These are phyloP conservation scores for Evernia prunastri DNA, from an alignment of 495 filamentous ascomycete species.

Conservation along the genomic window DNA sequence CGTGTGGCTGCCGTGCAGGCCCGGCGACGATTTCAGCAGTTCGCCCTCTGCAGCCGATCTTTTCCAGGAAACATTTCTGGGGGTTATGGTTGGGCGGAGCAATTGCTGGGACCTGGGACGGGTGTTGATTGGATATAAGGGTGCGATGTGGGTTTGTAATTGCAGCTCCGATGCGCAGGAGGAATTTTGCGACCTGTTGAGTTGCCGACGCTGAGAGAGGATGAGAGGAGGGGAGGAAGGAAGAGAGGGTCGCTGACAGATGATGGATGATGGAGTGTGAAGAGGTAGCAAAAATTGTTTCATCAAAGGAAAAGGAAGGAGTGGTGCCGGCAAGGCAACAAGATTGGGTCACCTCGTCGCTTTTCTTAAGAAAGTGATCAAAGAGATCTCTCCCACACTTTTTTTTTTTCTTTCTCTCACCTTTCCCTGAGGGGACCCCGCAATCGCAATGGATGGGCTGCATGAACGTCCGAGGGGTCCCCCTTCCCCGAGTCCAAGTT, in stretches of 20 bases:
- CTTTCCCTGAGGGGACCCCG: not conserved
- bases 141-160: not conserved
- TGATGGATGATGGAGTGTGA: too few species aligned
- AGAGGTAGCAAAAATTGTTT: too few species aligned
- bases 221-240: not conserved
- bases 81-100: not conserved
- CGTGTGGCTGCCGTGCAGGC: not conserved
- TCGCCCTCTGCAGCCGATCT: not conserved
- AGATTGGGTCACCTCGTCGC: not conserved
- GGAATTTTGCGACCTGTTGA: not conserved
- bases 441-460: not conserved
- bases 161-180: not conserved
- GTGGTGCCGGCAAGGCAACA: not conserved
- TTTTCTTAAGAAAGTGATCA: not conserved
- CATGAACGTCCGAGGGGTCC: not conserved
- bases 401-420: too few species aligned
- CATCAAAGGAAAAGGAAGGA: too few species aligned
- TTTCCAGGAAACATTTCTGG: not conserved
- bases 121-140: not conserved
- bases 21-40: not conserved
- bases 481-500: too few species aligned
- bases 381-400: too few species aligned
- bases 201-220: not conserved
- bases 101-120: not conserved
- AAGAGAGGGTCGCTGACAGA: not conserved